phyloP scores from a whole-genome alignment of 75 land plant species.

The Larix kaempferi region DNA sequence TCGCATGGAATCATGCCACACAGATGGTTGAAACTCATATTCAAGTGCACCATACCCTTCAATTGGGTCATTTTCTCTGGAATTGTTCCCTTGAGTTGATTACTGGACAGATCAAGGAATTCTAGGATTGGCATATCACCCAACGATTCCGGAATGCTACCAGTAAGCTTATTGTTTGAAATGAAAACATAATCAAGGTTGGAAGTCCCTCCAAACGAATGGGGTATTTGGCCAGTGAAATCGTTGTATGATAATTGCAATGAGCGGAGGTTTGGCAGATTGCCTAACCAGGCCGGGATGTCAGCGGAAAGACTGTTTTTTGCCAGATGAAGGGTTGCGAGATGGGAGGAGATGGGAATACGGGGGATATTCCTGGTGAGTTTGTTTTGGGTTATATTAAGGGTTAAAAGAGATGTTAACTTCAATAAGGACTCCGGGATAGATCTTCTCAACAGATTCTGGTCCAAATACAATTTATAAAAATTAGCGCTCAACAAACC shows the following conservation, averaged over 20 bases:
- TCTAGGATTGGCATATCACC: background rate
- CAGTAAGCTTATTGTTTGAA: slow-evolving; percentile 20
- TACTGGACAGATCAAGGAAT: slow-evolving; percentile 25
- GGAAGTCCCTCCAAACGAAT: background rate
- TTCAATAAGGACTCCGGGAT: slow-evolving; percentile 32
- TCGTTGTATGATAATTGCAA: slow-evolving; percentile 3
- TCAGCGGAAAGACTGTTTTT: slow-evolving; percentile 8
- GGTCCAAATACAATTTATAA: slow-evolving; percentile 21
- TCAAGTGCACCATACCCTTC: slow-evolving; percentile 29
- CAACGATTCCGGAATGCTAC: slow-evolving; percentile 7
- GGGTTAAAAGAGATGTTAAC: slow-evolving; percentile 14
- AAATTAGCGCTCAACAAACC: slow-evolving; percentile 13
- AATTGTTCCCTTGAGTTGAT: slow-evolving; percentile 10
- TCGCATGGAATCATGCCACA: too few species aligned
- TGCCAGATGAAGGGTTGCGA: slow-evolving; percentile 23
- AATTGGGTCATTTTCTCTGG: too few species aligned
- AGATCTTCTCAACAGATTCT: slow-evolving; percentile 22
- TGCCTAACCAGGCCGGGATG: slow-evolving; percentile 7
- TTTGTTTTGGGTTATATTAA: slow-evolving; percentile 38
- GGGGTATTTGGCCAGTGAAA: slow-evolving; percentile 12
- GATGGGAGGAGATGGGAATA: slow-evolving; percentile 20
- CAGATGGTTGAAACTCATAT: too few species aligned
- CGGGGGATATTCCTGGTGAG: slow-evolving; percentile 26
- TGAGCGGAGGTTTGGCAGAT: slow-evolving; percentile 1
- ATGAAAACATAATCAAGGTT: background rate